Evolutionary conservation across 805 yeast genomes (phyloP).

Genomic region (Starmera pachycereana): DNA sequence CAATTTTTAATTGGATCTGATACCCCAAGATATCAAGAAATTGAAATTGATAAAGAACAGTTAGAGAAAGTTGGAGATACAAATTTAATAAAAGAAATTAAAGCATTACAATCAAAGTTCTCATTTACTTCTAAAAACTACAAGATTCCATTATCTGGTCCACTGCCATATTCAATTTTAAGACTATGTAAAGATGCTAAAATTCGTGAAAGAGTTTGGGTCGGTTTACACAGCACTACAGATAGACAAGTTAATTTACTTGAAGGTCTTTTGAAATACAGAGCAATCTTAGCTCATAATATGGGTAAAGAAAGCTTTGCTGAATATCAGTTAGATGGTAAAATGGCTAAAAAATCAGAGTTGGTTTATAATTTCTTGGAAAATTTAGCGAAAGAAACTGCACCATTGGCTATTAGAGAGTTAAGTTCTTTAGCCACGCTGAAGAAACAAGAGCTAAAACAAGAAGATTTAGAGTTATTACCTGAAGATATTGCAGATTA

Average conservation of each 20-base stretch:
- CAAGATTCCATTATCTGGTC: slow-evolving; percentile 50
- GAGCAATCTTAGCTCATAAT: slow-evolving; percentile 64
- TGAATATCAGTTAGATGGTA: slow-evolving; percentile 75
- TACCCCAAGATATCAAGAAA: slow-evolving; percentile 8
- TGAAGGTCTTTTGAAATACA: slow-evolving; percentile 45
- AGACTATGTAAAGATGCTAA: slow-evolving; percentile 44
- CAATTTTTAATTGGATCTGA: slow-evolving; percentile 36
- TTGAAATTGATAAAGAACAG: slow-evolving; percentile 13
- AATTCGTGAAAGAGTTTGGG: slow-evolving; percentile 65
- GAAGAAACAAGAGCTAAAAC: slow-evolving; percentile 21
- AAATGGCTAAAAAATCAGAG: slow-evolving; percentile 78
- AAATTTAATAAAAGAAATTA: slow-evolving; percentile 10
- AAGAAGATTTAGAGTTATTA: slow-evolving; percentile 12
- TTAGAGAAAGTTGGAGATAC: slow-evolving; percentile 12
- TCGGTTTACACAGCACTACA: slow-evolving; percentile 57
- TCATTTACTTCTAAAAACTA: slow-evolving; percentile 26
- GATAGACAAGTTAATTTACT: slow-evolving; percentile 50
- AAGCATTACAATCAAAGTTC: slow-evolving; percentile 4
- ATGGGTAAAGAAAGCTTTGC: slow-evolving; percentile 65
- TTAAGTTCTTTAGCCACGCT: slow-evolving; percentile 34
- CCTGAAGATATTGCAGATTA: slow-evolving; percentile 32
- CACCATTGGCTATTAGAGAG: slow-evolving; percentile 50
- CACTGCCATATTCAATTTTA: slow-evolving; percentile 54
- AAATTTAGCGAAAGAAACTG: slow-evolving; percentile 42
- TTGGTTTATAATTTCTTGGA: slow-evolving; percentile 63